These are phyloP conservation scores for Begonia loranthoides DNA, from an alignment of 306 rosid species.

Conservation along the genomic window DNA sequence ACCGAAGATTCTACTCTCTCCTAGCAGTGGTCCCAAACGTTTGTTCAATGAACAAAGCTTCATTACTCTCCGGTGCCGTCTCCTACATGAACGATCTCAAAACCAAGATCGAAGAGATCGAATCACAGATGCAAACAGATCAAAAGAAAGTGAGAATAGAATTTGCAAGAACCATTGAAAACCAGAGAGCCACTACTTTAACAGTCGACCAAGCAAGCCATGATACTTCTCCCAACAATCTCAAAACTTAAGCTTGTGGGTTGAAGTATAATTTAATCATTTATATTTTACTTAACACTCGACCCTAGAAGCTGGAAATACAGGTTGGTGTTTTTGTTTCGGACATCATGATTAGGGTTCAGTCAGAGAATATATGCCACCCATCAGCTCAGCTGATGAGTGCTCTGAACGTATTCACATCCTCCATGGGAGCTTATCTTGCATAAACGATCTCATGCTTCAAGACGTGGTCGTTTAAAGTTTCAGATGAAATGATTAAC, in stretches of 20 bases:
- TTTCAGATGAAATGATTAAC: slow-evolving; percentile 17
- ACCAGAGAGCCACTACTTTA: not conserved
- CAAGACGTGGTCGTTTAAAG: slow-evolving; percentile 48
- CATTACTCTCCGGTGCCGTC: not conserved
- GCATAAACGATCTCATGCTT: slow-evolving; percentile 39
- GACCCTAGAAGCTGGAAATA: slow-evolving; percentile 1
- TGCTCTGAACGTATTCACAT: slow-evolving; percentile 29
- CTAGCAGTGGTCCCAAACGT: not conserved
- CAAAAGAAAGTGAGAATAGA: not conserved
- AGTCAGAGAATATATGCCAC: slow-evolving; percentile 27
- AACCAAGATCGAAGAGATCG: not conserved
- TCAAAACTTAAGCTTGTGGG: no score
- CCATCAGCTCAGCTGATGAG: slow-evolving; percentile 44
- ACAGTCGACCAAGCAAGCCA: not conserved
- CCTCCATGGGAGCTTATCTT: slow-evolving; percentile 40
- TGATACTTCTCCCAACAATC: no score
- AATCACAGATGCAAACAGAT: not conserved
- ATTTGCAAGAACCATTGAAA: not conserved
- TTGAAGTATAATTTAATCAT: no score
- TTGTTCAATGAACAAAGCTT: not conserved
- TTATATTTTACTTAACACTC: no score
- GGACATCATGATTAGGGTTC: slow-evolving; percentile 47
- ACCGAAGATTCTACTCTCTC: not conserved
- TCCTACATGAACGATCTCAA: not conserved
- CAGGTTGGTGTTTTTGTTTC: slow-evolving; percentile 38